Evolutionary conservation across 1,139 yeast species (phyloP).

Genomic region (Debaryomycetaceae sp.): DNA sequence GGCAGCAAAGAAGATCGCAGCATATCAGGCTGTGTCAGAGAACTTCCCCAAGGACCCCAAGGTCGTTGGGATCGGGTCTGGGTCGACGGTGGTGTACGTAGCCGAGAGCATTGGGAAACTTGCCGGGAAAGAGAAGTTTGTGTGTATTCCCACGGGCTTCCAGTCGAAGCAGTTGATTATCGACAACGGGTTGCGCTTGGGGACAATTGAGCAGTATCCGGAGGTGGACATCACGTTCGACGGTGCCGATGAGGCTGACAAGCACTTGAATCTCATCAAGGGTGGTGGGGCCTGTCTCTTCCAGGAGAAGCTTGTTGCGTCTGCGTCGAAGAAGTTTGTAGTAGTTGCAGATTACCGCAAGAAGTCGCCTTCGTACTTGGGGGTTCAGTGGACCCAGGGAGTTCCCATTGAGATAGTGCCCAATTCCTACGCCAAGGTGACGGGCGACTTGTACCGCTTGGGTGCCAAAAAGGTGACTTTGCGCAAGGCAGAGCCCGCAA

Average conservation of each 20-base stretch:
- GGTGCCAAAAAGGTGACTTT: conserved; percentile 67
- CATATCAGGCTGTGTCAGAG: conserved; percentile 89
- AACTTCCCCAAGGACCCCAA: conserved; percentile 69
- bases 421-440: conserved; percentile 75
- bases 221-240: conserved; percentile 90
- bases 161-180: conserved; percentile 86
- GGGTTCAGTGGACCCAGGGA: conserved; percentile 83
- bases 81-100: conserved; percentile 92
- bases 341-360: conserved; percentile 94
- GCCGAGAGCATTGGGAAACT: conserved; percentile 89
- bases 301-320: conserved; percentile 93
- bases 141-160: conserved; percentile 94
- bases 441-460: conserved; percentile 53
- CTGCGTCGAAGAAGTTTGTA: conserved; percentile 70
- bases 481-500: conserved; percentile 85
- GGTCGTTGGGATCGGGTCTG: conserved; percentile 92
- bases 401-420: conserved; percentile 97
- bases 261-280: conserved; percentile 77
- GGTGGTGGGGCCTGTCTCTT: conserved; percentile 99
- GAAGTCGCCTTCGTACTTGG: conserved; percentile 60
- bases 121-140: conserved; percentile 51
- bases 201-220: conserved; percentile 78
- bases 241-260: conserved; percentile 97
- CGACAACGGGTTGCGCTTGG: conserved; percentile 74
- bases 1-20: conserved; percentile 79